Evolutionary conservation across 495 filamentous ascomycete species (phyloP), one percentile per base, ranked within the genome.

Genomic region (Annulohypoxylon maeteangense): DNA sequence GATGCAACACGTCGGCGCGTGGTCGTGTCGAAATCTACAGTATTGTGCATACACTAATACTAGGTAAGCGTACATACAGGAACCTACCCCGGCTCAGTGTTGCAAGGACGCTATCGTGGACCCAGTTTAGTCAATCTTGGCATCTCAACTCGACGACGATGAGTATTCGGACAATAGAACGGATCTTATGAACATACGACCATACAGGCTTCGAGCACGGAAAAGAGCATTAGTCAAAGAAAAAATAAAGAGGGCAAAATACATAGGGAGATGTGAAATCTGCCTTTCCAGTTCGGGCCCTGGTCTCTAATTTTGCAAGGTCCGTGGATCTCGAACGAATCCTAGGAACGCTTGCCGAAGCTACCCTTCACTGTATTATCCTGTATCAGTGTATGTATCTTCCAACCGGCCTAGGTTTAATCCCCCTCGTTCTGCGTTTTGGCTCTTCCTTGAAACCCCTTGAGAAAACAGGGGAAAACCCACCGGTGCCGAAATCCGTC

Each of bases 91-190:
- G 29, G 66, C 18, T 11, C 20, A 57, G 20, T 31, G 59, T 58
- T 63, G 40, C 45, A 54, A 27, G 22, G 56, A 58, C 34, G 50
- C 47, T 22, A 14, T 34, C 48, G 50, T 47, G 36, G 62, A 50
- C 57, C 64, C 59, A 29, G 47, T 61, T 40, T 60, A 64, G 36
- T n/a, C 10, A 16, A 22, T 7, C 54, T 68, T 62, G 60, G 70
- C 60, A 72, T 72, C 64, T 68, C 40, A 18, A 68, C 42, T 50
- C 50, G 42, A 42, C 36, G 53, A 29, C 22, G 63, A 64, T 56
- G 47, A 48, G 29, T 14, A 61, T 65, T 44, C 12, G 14, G 31
- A 36, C 16, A 51, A 53, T 40, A 53, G 20, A 18, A 66, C 38
- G 63, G 38, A 36, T 16, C 45, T 31, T 38, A 40, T 25, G 12